Evolutionary conservation across 2,329 filamentous ascomycete genomes (phyloP).

Genomic region (Lithohypha guttulata): DNA sequence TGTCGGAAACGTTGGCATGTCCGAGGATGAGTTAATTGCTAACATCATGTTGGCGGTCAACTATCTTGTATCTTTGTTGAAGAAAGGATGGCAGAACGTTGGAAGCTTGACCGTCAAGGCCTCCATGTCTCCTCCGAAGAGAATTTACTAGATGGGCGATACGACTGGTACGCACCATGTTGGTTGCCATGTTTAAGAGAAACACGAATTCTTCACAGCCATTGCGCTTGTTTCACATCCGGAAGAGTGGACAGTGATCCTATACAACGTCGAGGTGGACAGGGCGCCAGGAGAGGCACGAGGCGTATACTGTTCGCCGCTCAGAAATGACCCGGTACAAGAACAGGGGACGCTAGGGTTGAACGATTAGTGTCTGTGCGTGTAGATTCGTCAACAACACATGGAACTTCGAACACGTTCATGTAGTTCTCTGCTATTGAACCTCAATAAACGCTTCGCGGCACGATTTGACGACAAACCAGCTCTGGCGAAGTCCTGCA

Average conservation of each 20-base stretch:
- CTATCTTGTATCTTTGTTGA: slow-evolving; percentile 97
- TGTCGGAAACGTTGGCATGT: slow-evolving; percentile 97
- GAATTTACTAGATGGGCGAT: slow-evolving; percentile 73
- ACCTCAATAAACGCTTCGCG: too few species aligned
- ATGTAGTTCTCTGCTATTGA: too few species aligned
- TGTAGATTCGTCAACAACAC: too few species aligned
- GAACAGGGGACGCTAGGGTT: too few species aligned
- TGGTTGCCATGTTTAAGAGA: background rate
- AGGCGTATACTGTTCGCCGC: slow-evolving; percentile 6
- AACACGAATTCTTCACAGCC: background rate
- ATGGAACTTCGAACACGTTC: too few species aligned
- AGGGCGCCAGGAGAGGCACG: background rate
- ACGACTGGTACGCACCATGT: background rate
- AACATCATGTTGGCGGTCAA: slow-evolving; percentile 99
- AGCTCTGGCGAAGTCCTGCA: too few species aligned
- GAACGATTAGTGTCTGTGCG: too few species aligned
- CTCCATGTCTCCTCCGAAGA: slow-evolving; percentile 97
- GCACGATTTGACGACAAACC: too few species aligned
- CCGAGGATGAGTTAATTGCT: slow-evolving; percentile 83
- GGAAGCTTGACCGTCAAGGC: slow-evolving; percentile 99
- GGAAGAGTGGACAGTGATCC: background rate
- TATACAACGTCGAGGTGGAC: background rate
- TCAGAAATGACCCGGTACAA: slow-evolving; percentile 7
- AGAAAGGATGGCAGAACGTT: slow-evolving; percentile 99
- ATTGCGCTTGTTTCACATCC: background rate